Evolutionary conservation across 2,329 filamentous ascomycete species (phyloP).

Genomic region (Juglanconis oblonga): DNA sequence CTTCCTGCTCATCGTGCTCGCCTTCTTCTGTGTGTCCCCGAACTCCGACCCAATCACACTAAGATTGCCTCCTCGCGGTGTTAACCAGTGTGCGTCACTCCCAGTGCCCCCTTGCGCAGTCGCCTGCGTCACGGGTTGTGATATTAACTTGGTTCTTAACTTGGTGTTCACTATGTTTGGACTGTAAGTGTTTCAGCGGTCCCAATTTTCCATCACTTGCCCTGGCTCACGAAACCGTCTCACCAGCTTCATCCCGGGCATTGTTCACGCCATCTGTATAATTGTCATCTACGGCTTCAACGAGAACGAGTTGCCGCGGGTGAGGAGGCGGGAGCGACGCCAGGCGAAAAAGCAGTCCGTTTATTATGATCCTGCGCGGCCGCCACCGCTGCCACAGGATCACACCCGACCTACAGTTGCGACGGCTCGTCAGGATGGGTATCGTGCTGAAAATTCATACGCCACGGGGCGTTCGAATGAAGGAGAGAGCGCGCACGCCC

Average conservation of each 20-base stretch:
- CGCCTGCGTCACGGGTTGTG: slow-evolving; percentile 62
- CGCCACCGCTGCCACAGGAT: not conserved
- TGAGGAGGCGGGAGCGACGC: not conserved
- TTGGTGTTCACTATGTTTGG: slow-evolving; percentile 63
- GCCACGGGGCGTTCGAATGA: not conserved
- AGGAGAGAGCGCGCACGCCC: not conserved
- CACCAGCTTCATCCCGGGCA: slow-evolving; percentile 67
- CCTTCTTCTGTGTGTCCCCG: not conserved
- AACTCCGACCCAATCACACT: not conserved
- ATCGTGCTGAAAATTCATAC: not conserved
- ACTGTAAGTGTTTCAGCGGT: slow-evolving; percentile 26
- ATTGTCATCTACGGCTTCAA: slow-evolving; percentile 23
- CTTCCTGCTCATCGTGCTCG: not conserved
- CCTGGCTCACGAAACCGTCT: not conserved
- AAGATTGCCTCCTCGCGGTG: not conserved
- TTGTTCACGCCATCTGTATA: slow-evolving; percentile 77
- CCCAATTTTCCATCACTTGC: too few relatives aligned
- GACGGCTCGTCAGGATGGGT: not conserved
- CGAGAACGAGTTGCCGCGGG: not conserved
- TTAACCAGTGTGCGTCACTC: not conserved
- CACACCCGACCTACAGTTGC: not conserved
- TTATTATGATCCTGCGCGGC: not conserved
- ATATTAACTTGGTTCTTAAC: slow-evolving; percentile 63
- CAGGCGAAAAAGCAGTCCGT: not conserved
- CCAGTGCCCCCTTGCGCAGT: slow-evolving; percentile 66